phyloP scores from a whole-genome alignment of 202 grass and related monocot genomes.

The Saccharum hybrid region DNA sequence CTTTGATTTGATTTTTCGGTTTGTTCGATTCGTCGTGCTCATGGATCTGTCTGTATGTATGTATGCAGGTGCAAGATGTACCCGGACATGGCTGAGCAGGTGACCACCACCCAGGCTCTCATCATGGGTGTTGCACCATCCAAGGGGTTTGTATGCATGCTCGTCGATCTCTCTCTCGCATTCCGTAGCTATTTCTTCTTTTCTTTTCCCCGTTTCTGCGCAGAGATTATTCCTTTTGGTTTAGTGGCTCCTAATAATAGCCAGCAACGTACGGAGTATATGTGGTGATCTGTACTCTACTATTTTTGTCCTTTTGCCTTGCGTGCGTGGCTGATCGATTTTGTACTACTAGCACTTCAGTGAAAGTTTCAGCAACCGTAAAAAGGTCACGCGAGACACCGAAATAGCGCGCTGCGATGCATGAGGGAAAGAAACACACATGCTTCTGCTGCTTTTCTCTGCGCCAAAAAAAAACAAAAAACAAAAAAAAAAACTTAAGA shows the following conservation, averaged over 20 bases:
- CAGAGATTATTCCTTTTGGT: background rate
- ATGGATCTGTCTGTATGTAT: too few species aligned
- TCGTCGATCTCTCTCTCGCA: background rate
- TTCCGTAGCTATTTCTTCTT: too few species aligned
- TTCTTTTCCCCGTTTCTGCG: background rate
- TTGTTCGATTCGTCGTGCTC: too few species aligned
- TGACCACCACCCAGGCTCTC: constrained; percentile 49
- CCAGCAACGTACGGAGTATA: too few species aligned
- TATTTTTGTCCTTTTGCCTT: background rate
- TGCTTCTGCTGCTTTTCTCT: too few species aligned
- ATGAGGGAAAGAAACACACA: too few species aligned
- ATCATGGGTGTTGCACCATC: constrained; percentile 62
- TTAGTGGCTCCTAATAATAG: background rate
- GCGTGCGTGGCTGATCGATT: background rate
- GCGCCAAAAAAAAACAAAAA: too few species aligned
- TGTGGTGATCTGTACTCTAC: background rate
- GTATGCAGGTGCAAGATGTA: constrained; percentile 55
- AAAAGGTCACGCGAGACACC: too few species aligned
- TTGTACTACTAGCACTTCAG: background rate
- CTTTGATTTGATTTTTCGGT: too few species aligned
- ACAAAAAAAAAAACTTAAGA: too few species aligned
- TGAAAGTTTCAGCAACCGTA: too few species aligned
- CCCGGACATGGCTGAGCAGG: constrained; percentile 60
- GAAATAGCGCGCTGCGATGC: too few species aligned
- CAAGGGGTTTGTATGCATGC: constrained; percentile 46